These are phyloP conservation scores for Apiotrichum sp. DNA, from an alignment of 1,284 basidiomycete species.

Conservation along the genomic window DNA sequence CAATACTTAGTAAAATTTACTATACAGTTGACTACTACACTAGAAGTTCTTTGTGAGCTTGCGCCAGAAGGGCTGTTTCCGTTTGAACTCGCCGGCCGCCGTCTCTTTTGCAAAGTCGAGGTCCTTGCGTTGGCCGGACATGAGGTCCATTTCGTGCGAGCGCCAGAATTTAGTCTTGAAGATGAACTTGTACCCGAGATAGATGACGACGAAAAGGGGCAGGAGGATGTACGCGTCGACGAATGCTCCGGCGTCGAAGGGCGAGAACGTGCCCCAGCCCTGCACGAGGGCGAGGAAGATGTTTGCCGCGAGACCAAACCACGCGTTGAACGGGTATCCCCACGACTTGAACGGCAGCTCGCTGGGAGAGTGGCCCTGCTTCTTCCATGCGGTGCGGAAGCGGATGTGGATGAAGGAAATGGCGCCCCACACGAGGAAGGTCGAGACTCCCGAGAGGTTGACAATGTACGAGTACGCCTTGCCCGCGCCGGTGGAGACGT, in stretches of 20 bases:
- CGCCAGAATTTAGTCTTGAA: conserved; percentile 17
- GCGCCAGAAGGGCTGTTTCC: background rate
- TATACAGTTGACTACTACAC: background rate
- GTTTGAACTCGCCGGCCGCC: background rate
- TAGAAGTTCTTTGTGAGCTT: conserved; percentile 2
- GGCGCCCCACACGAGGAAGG: conserved; percentile 27
- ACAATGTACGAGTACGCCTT: conserved; percentile 29
- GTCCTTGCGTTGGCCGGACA: conserved; percentile 15
- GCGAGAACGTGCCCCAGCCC: conserved; percentile 11
- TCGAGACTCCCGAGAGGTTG: conserved; percentile 26
- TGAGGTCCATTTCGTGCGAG: conserved; percentile 17
- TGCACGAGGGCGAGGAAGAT: conserved; percentile 21
- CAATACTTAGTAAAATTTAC: too few relatives aligned
- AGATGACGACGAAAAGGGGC: conserved; percentile 21
- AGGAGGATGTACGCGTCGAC: conserved; percentile 25
- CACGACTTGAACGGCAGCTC: conserved; percentile 47
- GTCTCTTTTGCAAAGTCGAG: conserved; percentile 6
- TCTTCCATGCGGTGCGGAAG: conserved; percentile 48
- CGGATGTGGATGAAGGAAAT: conserved; percentile 39
- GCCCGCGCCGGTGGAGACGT: conserved; percentile 25
- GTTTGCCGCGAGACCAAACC: conserved; percentile 20
- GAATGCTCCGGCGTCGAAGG: conserved; percentile 19
- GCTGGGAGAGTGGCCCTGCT: conserved; percentile 41
- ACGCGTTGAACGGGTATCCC: conserved; percentile 20
- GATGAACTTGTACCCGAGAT: conserved; percentile 17